Base-by-base conservation (phyloP, 805 yeast genomes). In the Tetrapisispora pingtungensis region DNA sequence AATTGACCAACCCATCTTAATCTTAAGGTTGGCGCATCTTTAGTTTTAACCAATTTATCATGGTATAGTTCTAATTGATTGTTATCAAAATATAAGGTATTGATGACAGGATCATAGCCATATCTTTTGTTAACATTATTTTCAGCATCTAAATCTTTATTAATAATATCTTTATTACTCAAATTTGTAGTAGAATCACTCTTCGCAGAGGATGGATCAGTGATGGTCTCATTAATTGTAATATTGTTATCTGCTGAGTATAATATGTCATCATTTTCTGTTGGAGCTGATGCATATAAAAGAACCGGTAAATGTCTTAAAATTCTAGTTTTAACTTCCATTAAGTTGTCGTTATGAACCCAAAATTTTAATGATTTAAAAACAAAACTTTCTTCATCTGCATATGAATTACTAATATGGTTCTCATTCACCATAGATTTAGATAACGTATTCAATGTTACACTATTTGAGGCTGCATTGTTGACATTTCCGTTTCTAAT, bases 241-340 rank as follows among this genome's bases (percentile, higher is more conserved):
- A 54, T 37, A 15, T 54, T 55, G 8, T 59, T 44, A 37, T 61
- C 62, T 19, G 55, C 50, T 31, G 57, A 49, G 43, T 57, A 50
- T 10, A 60, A 46, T 33, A 59, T 44, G 35, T 57, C 59, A 41
- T 54, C 59, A 39, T 56, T 56, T 28, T 61, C 74, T 58, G 54
- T 50, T 7, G 65, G 63, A 4, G 64, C 62, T 4, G 66, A 56
- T 33, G 69, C 67, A 55, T 88, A 93, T 40, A 90, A 84, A 49
- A 90, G 73, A 6, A 89, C 95, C 1, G 98, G 98, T 52, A 90
- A 75, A 57, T 87, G 95, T 62, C 97, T 82, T 60, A 90, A 75
- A 52, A 90, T 85, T 47, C 88, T 80, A n/a, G 97, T 87, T 69
- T 90, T 90, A 45, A 89, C 96, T 67, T 90, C 97, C 96, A 90